phyloP scores from a whole-genome alignment of 2,329 filamentous ascomycete species.

The Rhynchosporium graminicola region DNA sequence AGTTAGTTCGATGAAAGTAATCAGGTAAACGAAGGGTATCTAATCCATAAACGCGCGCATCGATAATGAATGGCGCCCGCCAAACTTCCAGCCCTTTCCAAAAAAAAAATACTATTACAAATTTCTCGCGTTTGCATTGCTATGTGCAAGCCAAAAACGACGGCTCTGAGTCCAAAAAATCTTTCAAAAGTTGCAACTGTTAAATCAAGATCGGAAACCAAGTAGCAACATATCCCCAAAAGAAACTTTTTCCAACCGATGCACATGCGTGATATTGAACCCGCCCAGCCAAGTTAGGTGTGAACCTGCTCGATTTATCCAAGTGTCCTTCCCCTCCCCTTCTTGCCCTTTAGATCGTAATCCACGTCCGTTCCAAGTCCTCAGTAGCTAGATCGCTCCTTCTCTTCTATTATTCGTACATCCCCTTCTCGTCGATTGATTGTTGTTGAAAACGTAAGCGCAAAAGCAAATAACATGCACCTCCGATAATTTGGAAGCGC shows the following conservation, averaged over 20 bases:
- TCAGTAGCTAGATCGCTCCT: neutral
- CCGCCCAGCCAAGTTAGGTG: slow-evolving; percentile 4
- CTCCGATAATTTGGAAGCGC: neutral
- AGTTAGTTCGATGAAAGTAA: no score
- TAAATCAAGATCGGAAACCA: neutral
- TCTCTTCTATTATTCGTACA: slow-evolving; percentile 9
- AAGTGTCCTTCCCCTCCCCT: neutral
- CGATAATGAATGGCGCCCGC: no score
- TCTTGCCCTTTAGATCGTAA: neutral
- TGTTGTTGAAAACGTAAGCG: neutral
- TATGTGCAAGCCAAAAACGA: neutral
- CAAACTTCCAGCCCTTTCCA: neutral
- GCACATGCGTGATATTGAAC: slow-evolving; percentile 7
- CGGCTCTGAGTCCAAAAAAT: slow-evolving; percentile 9
- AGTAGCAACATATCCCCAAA: slow-evolving; percentile 2
- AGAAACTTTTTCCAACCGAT: slow-evolving; percentile 10
- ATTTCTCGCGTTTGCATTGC: neutral
- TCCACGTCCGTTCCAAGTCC: neutral
- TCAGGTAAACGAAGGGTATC: no score
- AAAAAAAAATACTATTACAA: slow-evolving; percentile 12
- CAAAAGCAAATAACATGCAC: neutral
- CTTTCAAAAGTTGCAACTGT: neutral
- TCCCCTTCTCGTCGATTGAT: neutral
- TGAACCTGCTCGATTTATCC: slow-evolving; percentile 14
- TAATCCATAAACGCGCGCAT: no score